Evolutionary conservation across 2,329 filamentous ascomycete species (phyloP).

Genomic region (Fusarium odoratissimum): DNA sequence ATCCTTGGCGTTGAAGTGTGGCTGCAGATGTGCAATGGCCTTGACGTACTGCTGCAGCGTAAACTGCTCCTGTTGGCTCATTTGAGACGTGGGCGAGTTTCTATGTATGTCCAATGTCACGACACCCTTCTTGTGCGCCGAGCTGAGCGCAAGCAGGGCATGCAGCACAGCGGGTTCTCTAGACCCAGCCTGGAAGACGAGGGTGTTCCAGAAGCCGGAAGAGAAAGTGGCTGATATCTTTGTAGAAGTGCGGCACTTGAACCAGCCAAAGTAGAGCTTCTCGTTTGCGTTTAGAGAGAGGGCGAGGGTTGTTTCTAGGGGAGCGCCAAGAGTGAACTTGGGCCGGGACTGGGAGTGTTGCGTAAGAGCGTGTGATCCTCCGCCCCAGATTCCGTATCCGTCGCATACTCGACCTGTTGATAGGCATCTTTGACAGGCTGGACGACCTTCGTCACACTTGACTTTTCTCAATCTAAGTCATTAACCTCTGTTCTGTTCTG

Average conservation of each 20-base stretch:
- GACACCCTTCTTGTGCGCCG: slow-evolving; percentile 45
- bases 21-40: slow-evolving; percentile 52
- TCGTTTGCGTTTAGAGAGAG: slow-evolving; percentile 16
- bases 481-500: neutral
- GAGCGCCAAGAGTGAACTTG: neutral
- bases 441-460: slow-evolving; percentile 34
- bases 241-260: slow-evolving; percentile 51
- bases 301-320: slow-evolving; percentile 7
- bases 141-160: slow-evolving; percentile 53
- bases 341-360: neutral
- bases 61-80: slow-evolving; percentile 34
- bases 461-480: slow-evolving; percentile 30
- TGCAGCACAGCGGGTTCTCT: slow-evolving; percentile 55
- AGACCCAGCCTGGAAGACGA: slow-evolving; percentile 52
- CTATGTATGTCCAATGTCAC: slow-evolving; percentile 5
- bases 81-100: neutral
- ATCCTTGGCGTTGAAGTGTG: slow-evolving; percentile 45
- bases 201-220: slow-evolving; percentile 53
- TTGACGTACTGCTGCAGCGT: slow-evolving; percentile 51
- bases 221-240: slow-evolving; percentile 53
- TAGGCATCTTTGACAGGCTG: slow-evolving; percentile 32
- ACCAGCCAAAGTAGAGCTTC: slow-evolving; percentile 38
- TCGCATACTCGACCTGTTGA: slow-evolving; percentile 34
- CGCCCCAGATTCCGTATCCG: slow-evolving; percentile 39
- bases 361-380: slow-evolving; percentile 19